These are phyloP conservation scores for Syncephalastrum monosporum DNA, from an alignment of 371 early-diverging fungal species.

Conservation along the genomic window DNA sequence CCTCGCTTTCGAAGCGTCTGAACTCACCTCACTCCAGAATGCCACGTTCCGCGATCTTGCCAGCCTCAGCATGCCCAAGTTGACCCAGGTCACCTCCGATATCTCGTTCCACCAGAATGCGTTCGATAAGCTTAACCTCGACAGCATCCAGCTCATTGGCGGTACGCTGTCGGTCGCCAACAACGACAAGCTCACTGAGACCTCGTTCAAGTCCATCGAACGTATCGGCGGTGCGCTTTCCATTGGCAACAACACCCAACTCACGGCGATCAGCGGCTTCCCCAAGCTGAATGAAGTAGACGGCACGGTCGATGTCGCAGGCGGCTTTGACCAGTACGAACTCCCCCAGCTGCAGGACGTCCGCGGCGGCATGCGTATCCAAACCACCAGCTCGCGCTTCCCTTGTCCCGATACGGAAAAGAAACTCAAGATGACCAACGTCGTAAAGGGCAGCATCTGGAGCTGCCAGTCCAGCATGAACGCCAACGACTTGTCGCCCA, in stretches of 20 bases:
- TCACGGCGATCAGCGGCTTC: constrained; percentile 49
- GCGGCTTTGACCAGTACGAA: constrained; percentile 41
- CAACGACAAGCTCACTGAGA: constrained; percentile 46
- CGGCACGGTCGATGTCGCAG: constrained; percentile 55
- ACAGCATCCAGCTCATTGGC: constrained; percentile 40
- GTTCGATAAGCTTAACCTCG: constrained; percentile 32
- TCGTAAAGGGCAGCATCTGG: constrained; percentile 48
- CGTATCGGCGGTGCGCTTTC: constrained; percentile 55
- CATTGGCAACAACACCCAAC: constrained; percentile 57
- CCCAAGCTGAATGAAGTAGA: constrained; percentile 42
- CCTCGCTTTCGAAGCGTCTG: constrained; percentile 29
- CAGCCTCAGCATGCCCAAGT: constrained; percentile 30
- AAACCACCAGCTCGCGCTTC: constrained; percentile 31
- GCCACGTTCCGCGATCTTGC: constrained; percentile 47
- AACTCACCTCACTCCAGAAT: constrained; percentile 28
- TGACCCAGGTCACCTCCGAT: constrained; percentile 35
- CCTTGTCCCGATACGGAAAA: too few species aligned
- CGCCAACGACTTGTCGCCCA: constrained; percentile 32
- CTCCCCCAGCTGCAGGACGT: constrained; percentile 49
- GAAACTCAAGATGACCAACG: constrained; percentile 24
- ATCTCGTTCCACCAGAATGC: constrained; percentile 57
- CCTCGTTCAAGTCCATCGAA: constrained; percentile 47
- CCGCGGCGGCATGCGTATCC: constrained; percentile 52
- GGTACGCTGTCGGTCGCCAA: constrained; percentile 55
- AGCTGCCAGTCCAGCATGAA: constrained; percentile 42